These are phyloP conservation scores for Acanthamoeba pearcei DNA, from an alignment of 208 protist species.

Conservation along the genomic window DNA sequence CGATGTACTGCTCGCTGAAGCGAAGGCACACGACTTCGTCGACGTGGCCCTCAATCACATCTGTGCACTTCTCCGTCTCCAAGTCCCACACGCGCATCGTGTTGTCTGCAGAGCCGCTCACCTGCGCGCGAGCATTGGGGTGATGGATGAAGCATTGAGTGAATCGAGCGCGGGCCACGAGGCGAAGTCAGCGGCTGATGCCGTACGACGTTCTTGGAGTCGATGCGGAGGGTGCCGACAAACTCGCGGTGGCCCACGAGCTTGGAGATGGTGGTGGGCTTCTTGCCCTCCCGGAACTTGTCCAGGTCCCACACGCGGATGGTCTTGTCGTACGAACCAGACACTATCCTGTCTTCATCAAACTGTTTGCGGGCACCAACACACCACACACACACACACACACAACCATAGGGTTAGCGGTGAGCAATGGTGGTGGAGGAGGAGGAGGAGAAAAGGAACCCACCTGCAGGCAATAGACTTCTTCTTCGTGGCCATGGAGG, in stretches of 20 bases:
- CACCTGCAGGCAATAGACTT: constrained; percentile 52
- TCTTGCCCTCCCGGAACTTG: constrained; percentile 25
- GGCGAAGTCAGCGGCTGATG: neutral
- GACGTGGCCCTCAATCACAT: constrained; percentile 28
- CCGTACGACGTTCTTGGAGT: constrained; percentile 28
- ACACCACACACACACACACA: too few relatives aligned
- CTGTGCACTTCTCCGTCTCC: constrained; percentile 52
- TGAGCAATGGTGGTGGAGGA: neutral
- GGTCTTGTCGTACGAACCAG: constrained; percentile 47
- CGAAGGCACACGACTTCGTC: constrained; percentile 62
- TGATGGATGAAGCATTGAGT: neutral
- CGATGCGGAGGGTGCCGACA: constrained; percentile 35
- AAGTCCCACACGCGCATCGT: constrained; percentile 66
- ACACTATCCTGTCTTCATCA: constrained; percentile 45
- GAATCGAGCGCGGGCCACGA: neutral
- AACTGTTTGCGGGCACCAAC: neutral
- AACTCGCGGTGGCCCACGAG: constrained; percentile 41
- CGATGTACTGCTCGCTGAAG: constrained; percentile 64
- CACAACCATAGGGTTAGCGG: neutral
- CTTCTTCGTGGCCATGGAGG: constrained; percentile 32
- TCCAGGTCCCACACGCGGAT: constrained; percentile 47
- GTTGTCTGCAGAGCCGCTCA: constrained; percentile 52
- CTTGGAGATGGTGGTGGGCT: constrained; percentile 49
- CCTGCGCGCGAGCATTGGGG: neutral
- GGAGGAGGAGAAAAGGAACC: neutral